Percentiles rank a stretch among this genome's conserved stretches.
phyloP scores from a whole-genome alignment of 2,329 filamentous ascomycete species.

The Catunica adiposa region DNA sequence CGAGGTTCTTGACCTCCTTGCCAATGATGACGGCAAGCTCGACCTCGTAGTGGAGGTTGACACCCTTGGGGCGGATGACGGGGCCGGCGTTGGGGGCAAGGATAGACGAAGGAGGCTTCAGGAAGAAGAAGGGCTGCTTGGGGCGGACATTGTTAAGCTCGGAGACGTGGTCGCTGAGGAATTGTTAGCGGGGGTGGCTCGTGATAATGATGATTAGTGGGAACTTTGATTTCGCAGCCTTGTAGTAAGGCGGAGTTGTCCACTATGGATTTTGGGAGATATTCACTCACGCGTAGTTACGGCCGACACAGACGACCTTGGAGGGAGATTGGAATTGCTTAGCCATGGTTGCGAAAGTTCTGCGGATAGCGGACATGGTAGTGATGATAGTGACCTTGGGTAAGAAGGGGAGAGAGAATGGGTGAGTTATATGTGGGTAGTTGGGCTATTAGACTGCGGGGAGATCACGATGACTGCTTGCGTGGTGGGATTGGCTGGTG shows the following conservation, averaged over 20 bases:
- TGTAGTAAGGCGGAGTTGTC: neutral
- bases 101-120: conserved; percentile 82
- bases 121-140: conserved; percentile 97
- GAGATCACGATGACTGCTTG: too few relatives aligned
- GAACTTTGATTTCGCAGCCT: neutral
- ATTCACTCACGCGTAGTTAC: conserved; percentile 74
- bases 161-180: conserved; percentile 65
- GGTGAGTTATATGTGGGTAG: neutral
- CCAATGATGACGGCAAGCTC: conserved; percentile 84
- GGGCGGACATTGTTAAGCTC: conserved; percentile 78
- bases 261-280: neutral
- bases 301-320: conserved; percentile 83
- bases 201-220: neutral
- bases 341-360: conserved; percentile 25
- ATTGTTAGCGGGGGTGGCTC: neutral
- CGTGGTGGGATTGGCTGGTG: too few relatives aligned
- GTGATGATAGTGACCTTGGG: conserved; percentile 12
- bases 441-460: too few relatives aligned
- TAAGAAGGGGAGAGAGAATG: neutral
- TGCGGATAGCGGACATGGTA: conserved; percentile 24
- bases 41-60: conserved; percentile 84
- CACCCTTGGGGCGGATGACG: conserved; percentile 64
- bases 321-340: conserved; percentile 37
- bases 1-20: conserved; percentile 59
- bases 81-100: conserved; percentile 63